These are phyloP conservation scores for Zea luxurians DNA, from an alignment of 176 grass and related monocot genomes.

Conservation along the genomic window DNA sequence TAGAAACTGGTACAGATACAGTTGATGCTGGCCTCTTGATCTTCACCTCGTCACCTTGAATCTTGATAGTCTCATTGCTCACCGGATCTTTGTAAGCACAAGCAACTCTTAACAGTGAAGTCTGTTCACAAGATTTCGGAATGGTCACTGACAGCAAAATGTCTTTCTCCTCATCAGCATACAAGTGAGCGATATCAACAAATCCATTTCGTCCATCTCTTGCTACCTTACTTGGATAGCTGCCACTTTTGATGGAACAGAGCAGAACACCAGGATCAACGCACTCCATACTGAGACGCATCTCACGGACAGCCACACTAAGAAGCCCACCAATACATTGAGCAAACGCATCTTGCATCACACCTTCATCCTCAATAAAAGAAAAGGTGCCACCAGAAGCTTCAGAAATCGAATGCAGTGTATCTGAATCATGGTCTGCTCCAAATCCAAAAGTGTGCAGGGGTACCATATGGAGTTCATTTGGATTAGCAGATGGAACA, in stretches of 20 bases:
- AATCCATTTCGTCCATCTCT: conserved; percentile 61
- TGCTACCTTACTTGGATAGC: conserved; percentile 61
- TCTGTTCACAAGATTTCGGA: conserved; percentile 49
- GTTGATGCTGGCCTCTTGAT: conserved; percentile 52
- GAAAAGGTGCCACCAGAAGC: conserved; percentile 93
- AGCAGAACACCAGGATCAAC: conserved; percentile 65
- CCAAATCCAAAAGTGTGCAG: conserved; percentile 95
- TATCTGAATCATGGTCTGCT: conserved; percentile 69
- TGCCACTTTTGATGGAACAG: conserved; percentile 74
- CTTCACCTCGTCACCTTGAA: conserved; percentile 54
- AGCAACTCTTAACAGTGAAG: conserved; percentile 56
- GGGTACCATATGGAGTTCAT: conserved; percentile 47
- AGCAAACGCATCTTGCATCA: conserved; percentile 97
- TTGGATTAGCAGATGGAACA: conserved; percentile 53
- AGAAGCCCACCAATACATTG: conserved; percentile 96
- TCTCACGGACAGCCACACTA: conserved; percentile 73
- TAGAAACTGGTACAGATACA: conserved; percentile 42
- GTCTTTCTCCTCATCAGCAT: conserved; percentile 94
- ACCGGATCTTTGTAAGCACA: conserved; percentile 76
- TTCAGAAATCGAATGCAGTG: conserved; percentile 81
- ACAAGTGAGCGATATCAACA: conserved; percentile 68
- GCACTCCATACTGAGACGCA: conserved; percentile 60
- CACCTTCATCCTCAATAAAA: conserved; percentile 89
- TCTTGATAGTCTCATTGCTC: conserved; percentile 52
- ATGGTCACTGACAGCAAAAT: conserved; percentile 64